Base-by-base conservation (phyloP, 2,329 filamentous ascomycete genomes). In the Talaromyces marneffei region DNA sequence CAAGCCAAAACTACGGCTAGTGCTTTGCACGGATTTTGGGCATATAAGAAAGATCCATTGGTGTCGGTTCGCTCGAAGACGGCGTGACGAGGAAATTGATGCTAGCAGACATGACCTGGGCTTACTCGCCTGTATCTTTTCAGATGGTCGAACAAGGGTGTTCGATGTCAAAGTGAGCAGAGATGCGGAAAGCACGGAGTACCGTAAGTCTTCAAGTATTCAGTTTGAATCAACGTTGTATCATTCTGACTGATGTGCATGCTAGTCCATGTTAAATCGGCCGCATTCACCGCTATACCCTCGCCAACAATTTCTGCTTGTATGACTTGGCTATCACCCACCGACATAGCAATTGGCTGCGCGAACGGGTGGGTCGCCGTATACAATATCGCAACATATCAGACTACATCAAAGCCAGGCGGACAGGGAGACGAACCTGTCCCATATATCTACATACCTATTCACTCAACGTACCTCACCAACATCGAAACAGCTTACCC, bases 1-100 rank as follows among this genome's bases (percentile, higher is more conserved):
- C 8, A 66, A 74, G 16, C 84, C 85, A 3, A 68, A 70, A 48
- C 74, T 86, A 44, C 74, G 74, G 27, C 66, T 80, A 37, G 79
- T 82, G 3, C 69, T 87, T n/a, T 85, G 83, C 65, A 79, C 80
- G 2, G 76, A 83, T 23, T 85, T 83, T 79, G 85, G 84, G 2
- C 78, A 82, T 61, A 71, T 85, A 18, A 82, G 78, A 64, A 74
- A 78, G 8, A 72, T 87, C 29, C 76, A 79, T 62, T 88, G 84
- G 84, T 85, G 83, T 69, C 82, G 82, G 10, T 72, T 82, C 52
- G 68, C 70, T 35, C 72, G 74, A 52, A 68, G 64, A 42, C 57
- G 63, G n/a, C 65, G 72, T 23, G 64, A 71, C 1, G 66, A 72
- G 12, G 69, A 76, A 52, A 62, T 72, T 25, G 62, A 71, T 48